phyloP scores from a whole-genome alignment of 768 basidiomycete species.

The Fomitopsis serialis region DNA sequence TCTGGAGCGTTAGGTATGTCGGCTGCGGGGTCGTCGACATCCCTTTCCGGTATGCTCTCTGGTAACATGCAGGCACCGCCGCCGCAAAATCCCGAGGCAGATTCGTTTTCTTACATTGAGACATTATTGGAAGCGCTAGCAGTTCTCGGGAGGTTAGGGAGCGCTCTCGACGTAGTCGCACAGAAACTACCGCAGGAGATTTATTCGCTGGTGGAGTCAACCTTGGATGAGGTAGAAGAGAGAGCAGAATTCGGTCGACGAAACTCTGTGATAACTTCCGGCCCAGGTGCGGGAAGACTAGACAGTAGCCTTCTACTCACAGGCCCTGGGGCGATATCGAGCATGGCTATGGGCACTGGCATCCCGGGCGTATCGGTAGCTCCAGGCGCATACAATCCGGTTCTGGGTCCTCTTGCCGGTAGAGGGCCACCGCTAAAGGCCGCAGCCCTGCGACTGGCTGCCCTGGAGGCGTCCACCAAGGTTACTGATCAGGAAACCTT shows the following conservation, averaged over 20 bases:
- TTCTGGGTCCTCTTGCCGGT: constrained; percentile 4
- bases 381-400: constrained; percentile 4
- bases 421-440: constrained; percentile 36
- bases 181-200: constrained; percentile 84
- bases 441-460: constrained; percentile 58
- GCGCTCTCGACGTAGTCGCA: constrained; percentile 73
- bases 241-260: constrained; percentile 75
- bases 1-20: constrained; percentile 11
- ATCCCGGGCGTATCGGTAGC: constrained; percentile 17
- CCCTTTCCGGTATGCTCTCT: constrained; percentile 13
- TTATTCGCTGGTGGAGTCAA: constrained; percentile 77
- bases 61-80: constrained; percentile 19
- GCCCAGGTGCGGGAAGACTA: constrained; percentile 7
- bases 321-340: neutral
- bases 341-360: constrained; percentile 10
- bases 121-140: constrained; percentile 89
- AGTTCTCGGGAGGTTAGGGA: constrained; percentile 83
- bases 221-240: constrained; percentile 88
- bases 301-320: constrained; percentile 14
- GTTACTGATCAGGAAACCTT: constrained; percentile 80
- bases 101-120: constrained; percentile 93
- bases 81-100: constrained; percentile 73
- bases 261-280: constrained; percentile 30
- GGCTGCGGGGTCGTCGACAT: constrained; percentile 13
- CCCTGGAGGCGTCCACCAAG: constrained; percentile 68